A percentile compares a stretch with the other conserved stretches of the same genome.
These are phyloP conservation scores for Echinosophora koreensis DNA, from an alignment of 306 rosid genomes.

Conservation along the genomic window DNA sequence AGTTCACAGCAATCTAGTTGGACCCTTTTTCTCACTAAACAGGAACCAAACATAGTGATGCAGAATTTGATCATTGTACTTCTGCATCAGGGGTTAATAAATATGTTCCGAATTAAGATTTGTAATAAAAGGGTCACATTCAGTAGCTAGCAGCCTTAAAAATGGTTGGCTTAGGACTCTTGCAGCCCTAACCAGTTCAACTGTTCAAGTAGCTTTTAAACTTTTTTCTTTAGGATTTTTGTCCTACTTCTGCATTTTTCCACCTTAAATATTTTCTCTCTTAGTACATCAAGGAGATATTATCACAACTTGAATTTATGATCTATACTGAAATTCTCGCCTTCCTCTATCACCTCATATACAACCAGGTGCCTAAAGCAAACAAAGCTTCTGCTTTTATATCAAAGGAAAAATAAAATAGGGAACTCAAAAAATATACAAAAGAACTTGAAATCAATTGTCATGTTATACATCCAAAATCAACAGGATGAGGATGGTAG, in stretches of 20 bases:
- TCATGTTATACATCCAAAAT: neutral
- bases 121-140: neutral
- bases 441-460: neutral
- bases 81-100: neutral
- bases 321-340: neutral
- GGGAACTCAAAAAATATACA: neutral
- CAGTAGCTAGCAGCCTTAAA: neutral
- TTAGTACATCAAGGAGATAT: neutral
- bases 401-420: neutral
- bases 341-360: neutral
- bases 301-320: neutral
- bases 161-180: conserved; percentile 2
- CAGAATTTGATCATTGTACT: neutral
- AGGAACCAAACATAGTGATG: neutral
- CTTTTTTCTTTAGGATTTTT: neutral
- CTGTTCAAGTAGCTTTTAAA: neutral
- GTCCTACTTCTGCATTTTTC: neutral
- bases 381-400: neutral
- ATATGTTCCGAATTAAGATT: neutral
- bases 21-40: conserved; percentile 8
- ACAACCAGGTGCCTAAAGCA: neutral
- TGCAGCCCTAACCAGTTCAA: neutral
- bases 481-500: neutral
- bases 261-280: neutral
- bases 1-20: neutral